These are phyloP conservation scores for Flaveria bidentis DNA, from an alignment of 129 eudicot genomes.

Conservation along the genomic window DNA sequence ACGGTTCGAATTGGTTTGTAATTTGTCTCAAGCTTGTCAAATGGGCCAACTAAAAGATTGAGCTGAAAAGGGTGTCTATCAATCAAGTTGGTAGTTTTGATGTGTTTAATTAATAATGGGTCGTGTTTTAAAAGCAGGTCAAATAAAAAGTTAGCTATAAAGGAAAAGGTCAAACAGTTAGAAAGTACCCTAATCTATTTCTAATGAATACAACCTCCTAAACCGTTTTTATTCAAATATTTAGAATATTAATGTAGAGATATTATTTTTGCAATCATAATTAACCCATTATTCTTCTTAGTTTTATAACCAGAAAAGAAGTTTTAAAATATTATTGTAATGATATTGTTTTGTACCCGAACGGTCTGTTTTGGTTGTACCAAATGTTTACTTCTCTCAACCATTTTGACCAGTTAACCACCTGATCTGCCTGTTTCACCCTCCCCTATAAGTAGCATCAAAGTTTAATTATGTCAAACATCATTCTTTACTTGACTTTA, in stretches of 20 bases:
- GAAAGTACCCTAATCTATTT: not conserved
- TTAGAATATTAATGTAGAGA: not conserved
- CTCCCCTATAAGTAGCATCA: not conserved
- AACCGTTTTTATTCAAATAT: not conserved
- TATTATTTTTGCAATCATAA: not conserved
- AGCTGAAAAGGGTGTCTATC: not conserved
- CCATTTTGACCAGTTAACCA: not conserved
- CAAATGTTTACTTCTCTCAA: not conserved
- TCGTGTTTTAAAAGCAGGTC: not conserved
- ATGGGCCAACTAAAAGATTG: not conserved
- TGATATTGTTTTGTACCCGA: too few species aligned
- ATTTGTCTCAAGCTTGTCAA: not conserved
- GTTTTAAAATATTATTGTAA: not conserved
- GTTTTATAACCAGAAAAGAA: not conserved
- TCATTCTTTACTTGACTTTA: conserved; percentile 6
- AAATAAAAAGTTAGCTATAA: not conserved
- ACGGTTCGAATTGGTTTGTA: not conserved
- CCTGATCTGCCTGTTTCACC: not conserved
- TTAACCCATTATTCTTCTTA: not conserved
- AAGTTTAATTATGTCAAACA: conserved; percentile 5
- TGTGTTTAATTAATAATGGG: not conserved
- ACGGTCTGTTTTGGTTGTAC: not conserved
- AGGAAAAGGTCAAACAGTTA: not conserved
- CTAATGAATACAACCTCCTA: not conserved
- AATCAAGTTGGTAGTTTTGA: not conserved